Percentiles rank a stretch among this genome's conserved stretches.
Evolutionary conservation across 164 flowering plant genomes (phyloP).

Genomic region (Aristolochia fimbriata): DNA sequence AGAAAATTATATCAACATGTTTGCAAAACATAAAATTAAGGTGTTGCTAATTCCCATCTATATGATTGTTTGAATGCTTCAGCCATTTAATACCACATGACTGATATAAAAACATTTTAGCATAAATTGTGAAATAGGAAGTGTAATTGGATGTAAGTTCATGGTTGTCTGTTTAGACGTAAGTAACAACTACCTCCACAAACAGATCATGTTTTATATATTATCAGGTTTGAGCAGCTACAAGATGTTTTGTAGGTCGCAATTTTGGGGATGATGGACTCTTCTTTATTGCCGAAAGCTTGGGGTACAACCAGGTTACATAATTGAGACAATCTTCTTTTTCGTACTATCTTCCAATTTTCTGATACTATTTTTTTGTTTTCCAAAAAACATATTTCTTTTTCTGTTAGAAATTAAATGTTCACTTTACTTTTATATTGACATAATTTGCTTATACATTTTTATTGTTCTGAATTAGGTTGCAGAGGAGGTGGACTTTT

Average conservation of each 20-base stretch:
- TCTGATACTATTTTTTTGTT: too few relatives aligned
- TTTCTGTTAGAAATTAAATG: background rate
- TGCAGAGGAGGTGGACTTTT: slow-evolving; percentile 83
- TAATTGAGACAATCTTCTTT: background rate
- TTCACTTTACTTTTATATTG: background rate
- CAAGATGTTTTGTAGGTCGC: slow-evolving; percentile 43
- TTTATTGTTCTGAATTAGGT: slow-evolving; percentile 32
- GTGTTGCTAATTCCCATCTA: too few relatives aligned
- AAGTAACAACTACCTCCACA: background rate
- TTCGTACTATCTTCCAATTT: background rate
- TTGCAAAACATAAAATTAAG: background rate
- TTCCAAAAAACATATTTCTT: too few relatives aligned
- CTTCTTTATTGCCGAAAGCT: slow-evolving; percentile 89
- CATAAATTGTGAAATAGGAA: too few relatives aligned
- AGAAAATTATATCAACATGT: background rate
- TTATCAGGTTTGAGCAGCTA: background rate
- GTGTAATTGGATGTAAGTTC: background rate
- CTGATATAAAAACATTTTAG: too few relatives aligned
- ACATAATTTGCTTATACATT: background rate
- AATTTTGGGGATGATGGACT: slow-evolving; percentile 95
- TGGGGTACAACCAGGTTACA: slow-evolving; percentile 76
- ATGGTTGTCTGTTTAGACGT: background rate
- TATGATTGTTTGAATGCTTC: too few relatives aligned
- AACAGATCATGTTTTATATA: background rate
- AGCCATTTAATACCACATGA: too few relatives aligned